Base-by-base conservation (phyloP, 1,139 yeast genomes). In the Zygoascus sp. region DNA sequence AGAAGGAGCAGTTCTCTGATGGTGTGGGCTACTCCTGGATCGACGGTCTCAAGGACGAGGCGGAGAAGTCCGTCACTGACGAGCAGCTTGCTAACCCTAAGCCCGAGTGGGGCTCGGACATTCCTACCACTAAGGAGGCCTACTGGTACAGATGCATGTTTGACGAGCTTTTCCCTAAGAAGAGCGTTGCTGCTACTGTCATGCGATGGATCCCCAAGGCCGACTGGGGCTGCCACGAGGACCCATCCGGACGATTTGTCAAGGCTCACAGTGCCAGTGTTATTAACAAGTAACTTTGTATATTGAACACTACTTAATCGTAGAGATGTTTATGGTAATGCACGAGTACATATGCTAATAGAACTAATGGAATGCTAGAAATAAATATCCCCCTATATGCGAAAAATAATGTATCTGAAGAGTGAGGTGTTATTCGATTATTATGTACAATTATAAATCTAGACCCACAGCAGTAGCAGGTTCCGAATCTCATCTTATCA, bases 161-260 rank as follows among this genome's bases (percentile, higher is more conserved):
- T 65, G 98, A 94, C 69, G 94, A 86, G 61, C 72, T 88, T 61
- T 92, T 89, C 83, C 83, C 88, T 50, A 80, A 84, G 60, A 77
- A 81, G 67, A 92, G 96, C 59, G 98, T 96, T 59, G 97, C 97
- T 53, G 73, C 81, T 42, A 92, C 98, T 19, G 98, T 92, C 53
- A 89, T 87, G 96, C 84, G 98, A 78, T 92, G 99, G 99, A 74
- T 92, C 69, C 99, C 99, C 67, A 92, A 94, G 79, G 97, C 97
- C 55, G 98, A 92, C 70, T 92, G 99, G 99, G 98, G 98, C 55
- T 92, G 98, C 73, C 90, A 90, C 64, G 95, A 83, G 59, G 99
- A 92, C 70, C 98, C 99, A 47, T 85, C 96, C 49, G 99, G 99
- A 56, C 87, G 99, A 75, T 90, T 77, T 65, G 97, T 95, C 58